These are phyloP conservation scores for Pleurotus giganteus DNA, from an alignment of 768 basidiomycete species.

Conservation along the genomic window DNA sequence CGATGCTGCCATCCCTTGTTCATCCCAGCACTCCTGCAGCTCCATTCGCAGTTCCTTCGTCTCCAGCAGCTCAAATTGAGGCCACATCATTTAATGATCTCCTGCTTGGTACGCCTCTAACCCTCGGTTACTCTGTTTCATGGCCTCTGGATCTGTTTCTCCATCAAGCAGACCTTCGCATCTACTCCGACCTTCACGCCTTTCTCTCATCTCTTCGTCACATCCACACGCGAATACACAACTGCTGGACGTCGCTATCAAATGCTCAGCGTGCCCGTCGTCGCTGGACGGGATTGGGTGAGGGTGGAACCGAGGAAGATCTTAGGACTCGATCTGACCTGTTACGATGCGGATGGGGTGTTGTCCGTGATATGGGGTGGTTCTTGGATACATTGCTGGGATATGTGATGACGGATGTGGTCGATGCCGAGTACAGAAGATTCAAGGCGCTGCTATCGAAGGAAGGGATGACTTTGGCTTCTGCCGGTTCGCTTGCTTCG, in stretches of 20 bases:
- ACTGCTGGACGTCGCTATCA: conserved; percentile 83
- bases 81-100: conserved; percentile 64
- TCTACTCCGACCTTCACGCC: conserved; percentile 76
- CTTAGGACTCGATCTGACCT: conserved; percentile 60
- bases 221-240: conserved; percentile 75
- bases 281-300: conserved; percentile 83
- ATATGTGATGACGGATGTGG: conserved; percentile 89
- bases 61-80: conserved; percentile 27
- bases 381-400: conserved; percentile 81
- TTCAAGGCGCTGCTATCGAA: conserved; percentile 59
- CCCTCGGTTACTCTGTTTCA: conserved; percentile 65
- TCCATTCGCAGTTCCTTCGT: conserved; percentile 28
- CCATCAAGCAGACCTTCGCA: conserved; percentile 66
- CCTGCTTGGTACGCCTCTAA: conserved; percentile 76
- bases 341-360: conserved; percentile 81
- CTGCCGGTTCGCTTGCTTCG: conserved; percentile 15
- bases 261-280: conserved; percentile 82
- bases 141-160: conserved; percentile 94
- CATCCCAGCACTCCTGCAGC: conserved; percentile 33
- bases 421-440: conserved; percentile 78
- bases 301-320: conserved; percentile 80
- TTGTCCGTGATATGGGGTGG: conserved; percentile 88
- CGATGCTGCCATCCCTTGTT: conserved; percentile 73
- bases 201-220: conserved; percentile 84
- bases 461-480: conserved; percentile 20